These are phyloP conservation scores for Psilocybe mexicana DNA, from an alignment of 1,284 basidiomycete genomes.

Conservation along the genomic window DNA sequence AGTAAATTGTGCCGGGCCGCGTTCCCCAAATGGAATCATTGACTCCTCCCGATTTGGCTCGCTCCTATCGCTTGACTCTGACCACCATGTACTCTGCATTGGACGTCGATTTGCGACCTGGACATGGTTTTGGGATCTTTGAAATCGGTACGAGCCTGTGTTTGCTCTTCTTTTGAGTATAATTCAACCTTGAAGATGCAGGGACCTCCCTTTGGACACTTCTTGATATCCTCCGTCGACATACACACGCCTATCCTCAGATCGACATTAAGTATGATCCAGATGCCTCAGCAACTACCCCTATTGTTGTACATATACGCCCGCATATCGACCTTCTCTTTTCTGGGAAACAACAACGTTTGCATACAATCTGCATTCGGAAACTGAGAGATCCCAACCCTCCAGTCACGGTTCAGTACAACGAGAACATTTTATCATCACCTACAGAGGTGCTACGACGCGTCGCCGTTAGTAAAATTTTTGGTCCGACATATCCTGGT, in stretches of 20 bases:
- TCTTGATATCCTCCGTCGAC: slow-evolving; percentile 65
- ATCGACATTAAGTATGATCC: slow-evolving; percentile 84
- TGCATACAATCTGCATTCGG: slow-evolving; percentile 73
- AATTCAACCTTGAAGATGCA: slow-evolving; percentile 28
- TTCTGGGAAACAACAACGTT: slow-evolving; percentile 71
- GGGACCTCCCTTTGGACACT: slow-evolving; percentile 83
- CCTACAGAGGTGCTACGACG: slow-evolving; percentile 60
- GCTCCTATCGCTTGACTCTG: neutral
- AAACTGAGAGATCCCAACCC: slow-evolving; percentile 64
- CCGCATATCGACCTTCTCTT: slow-evolving; percentile 81
- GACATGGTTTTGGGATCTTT: slow-evolving; percentile 76
- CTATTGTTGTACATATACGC: slow-evolving; percentile 75
- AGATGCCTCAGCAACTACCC: slow-evolving; percentile 69
- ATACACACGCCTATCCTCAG: slow-evolving; percentile 72
- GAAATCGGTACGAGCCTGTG: slow-evolving; percentile 56
- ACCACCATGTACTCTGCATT: slow-evolving; percentile 60
- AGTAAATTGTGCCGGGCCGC: neutral
- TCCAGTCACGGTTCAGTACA: slow-evolving; percentile 69
- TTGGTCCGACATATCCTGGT: slow-evolving; percentile 85
- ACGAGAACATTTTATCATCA: slow-evolving; percentile 62
- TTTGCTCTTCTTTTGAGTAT: neutral
- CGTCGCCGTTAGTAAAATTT: slow-evolving; percentile 68
- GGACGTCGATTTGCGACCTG: slow-evolving; percentile 77
- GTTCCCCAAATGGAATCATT: neutral
- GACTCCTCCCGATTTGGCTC: neutral